These are phyloP conservation scores for Citrus hindsii DNA, from an alignment of 345 rosid species.

Conservation along the genomic window DNA sequence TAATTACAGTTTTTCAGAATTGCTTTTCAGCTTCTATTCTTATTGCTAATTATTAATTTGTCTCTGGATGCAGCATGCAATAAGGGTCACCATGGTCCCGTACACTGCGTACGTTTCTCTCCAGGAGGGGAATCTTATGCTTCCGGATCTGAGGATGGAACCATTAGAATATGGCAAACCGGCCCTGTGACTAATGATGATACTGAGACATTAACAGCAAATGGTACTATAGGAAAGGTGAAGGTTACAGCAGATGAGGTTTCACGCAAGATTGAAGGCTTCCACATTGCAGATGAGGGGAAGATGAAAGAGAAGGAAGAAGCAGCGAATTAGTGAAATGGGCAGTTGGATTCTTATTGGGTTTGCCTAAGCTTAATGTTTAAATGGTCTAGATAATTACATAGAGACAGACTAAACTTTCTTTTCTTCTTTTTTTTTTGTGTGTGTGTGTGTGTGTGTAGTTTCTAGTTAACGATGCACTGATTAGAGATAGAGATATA, in stretches of 20 bases:
- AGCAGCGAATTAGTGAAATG: constrained; percentile 19
- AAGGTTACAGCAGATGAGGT: constrained; percentile 45
- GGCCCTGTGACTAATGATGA: constrained; percentile 30
- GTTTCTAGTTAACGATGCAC: background rate
- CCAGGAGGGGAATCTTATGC: constrained; percentile 96
- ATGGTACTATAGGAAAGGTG: constrained; percentile 33
- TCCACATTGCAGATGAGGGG: constrained; percentile 42
- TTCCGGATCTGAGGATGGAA: constrained; percentile 98
- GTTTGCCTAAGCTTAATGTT: background rate
- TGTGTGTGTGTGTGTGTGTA: background rate
- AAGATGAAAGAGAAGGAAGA: constrained; percentile 28
- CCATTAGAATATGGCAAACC: constrained; percentile 64
- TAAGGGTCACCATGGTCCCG: constrained; percentile 99
- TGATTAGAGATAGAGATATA: background rate
- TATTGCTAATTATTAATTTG: constrained; percentile 2
- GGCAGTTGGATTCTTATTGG: background rate
- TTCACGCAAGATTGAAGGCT: constrained; percentile 38
- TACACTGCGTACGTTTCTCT: constrained; percentile 87
- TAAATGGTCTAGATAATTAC: background rate
- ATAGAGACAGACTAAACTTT: background rate
- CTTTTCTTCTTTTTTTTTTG: too few species aligned
- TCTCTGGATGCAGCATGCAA: constrained; percentile 68
- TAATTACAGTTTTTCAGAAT: constrained; percentile 56
- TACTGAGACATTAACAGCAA: constrained; percentile 19
- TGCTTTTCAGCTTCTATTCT: constrained; percentile 23